Evolutionary conservation across 2,329 filamentous ascomycete species (phyloP).

Genomic region (Fusarium sp.): DNA sequence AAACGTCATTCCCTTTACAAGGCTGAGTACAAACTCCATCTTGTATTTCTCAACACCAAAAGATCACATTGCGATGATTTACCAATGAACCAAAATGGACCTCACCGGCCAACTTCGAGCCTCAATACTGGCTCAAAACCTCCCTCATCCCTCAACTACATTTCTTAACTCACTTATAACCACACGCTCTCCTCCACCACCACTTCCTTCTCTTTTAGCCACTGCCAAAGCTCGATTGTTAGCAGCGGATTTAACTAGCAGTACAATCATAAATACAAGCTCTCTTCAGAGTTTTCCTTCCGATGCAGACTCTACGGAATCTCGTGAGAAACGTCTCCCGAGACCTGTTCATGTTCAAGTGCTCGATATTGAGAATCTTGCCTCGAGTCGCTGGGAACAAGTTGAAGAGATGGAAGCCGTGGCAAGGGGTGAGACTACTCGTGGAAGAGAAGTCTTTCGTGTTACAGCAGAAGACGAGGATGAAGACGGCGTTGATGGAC

Average conservation of each 20-base stretch:
- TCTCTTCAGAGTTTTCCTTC: conserved; percentile 62
- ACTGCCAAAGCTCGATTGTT: conserved; percentile 86
- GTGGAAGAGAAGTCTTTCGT: conserved; percentile 85
- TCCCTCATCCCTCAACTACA: conserved; percentile 63
- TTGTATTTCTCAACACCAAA: conserved; percentile 25
- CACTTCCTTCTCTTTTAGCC: conserved; percentile 78
- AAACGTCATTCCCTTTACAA: conserved; percentile 43
- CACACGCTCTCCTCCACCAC: conserved; percentile 67
- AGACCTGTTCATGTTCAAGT: conserved; percentile 82
- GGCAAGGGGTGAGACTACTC: conserved; percentile 78
- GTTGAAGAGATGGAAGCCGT: conserved; percentile 83
- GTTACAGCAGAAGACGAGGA: conserved; percentile 63
- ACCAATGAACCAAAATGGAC: conserved; percentile 47
- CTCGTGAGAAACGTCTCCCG: conserved; percentile 67
- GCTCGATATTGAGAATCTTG: conserved; percentile 86
- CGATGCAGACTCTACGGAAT: conserved; percentile 63
- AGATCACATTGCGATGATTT: conserved; percentile 1
- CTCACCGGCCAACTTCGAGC: conserved; percentile 62
- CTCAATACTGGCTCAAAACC: conserved; percentile 64
- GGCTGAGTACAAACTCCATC: conserved; percentile 24
- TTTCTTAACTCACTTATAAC: conserved; percentile 76
- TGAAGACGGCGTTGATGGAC: conserved; percentile 60
- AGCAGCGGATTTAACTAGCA: conserved; percentile 76
- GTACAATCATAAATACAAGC: conserved; percentile 60
- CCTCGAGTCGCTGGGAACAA: conserved; percentile 85